Evolutionary conservation across 805 yeast genomes (phyloP), one percentile per base, ranked within the genome.

Genomic region (Saturnispora besseyi): DNA sequence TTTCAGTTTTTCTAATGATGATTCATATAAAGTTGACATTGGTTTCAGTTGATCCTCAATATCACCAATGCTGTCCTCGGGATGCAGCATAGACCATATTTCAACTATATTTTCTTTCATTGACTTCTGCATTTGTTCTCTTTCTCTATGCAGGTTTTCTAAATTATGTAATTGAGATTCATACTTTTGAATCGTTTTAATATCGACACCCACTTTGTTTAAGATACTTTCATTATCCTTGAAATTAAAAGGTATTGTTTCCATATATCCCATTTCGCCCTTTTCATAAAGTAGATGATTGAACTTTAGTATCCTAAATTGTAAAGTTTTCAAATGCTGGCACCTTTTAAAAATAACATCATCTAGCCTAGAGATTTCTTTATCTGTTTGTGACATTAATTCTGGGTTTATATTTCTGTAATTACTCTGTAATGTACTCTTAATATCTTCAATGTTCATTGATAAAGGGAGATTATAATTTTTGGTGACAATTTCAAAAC

Each of bases 1-100:
- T 47, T 77, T 73, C 52, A 82, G 77, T 24, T 75, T 76, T 15
- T 64, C 57, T n/a, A 87, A 55, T 1, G 79, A 72, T 1, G 58
- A 46, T 26, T 68, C 66, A 2, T 80, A 76, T 22, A 86, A 63
- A 5, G 74, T 69, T 15, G 68, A 64, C 54, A 84, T 78, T 0
- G 60, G 53, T 38, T 57, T 60, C n/a, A 75, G 53, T 49, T 77
- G 75, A 3, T 38, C 40, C 22, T 61, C 63, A 21, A 65, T 67
- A 12, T 59, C 53, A 26, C 53, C 51, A 29, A 59, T 62, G 3
- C 60, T 40, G 64, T 66, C 51, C 74, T 61, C 50, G 72, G 71
- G 4, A 63, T 65, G 81, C 79, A 77, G 22, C 77, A 60, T 3
- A 61, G 62, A 29, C 61, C 59, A 51, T 77, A 71, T 28, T 64